These are phyloP conservation scores for Magnaporthiopsis rhizophila DNA, from an alignment of 2,329 filamentous ascomycete genomes.

Conservation along the genomic window DNA sequence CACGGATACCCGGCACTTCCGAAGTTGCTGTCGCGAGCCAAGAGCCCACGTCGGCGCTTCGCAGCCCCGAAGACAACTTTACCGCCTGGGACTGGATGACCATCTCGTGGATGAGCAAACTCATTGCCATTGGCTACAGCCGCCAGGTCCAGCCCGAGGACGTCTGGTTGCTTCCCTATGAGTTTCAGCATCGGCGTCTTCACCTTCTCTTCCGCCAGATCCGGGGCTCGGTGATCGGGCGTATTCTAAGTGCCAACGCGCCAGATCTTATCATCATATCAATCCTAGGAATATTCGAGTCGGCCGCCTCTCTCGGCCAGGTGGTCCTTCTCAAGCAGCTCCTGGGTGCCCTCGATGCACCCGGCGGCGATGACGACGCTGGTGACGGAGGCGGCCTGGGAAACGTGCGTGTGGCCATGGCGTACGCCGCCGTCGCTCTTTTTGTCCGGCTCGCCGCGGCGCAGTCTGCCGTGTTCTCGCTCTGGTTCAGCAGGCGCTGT, in stretches of 20 bases:
- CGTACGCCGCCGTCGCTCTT: constrained; percentile 57
- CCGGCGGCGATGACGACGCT: background rate
- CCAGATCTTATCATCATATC: constrained; percentile 67
- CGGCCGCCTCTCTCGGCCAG: constrained; percentile 44
- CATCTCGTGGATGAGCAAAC: constrained; percentile 71
- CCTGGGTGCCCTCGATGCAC: constrained; percentile 53
- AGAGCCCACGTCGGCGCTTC: constrained; percentile 48
- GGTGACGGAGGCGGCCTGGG: constrained; percentile 15
- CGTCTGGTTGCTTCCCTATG: constrained; percentile 71
- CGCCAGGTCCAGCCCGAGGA: constrained; percentile 68
- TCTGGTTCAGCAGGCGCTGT: constrained; percentile 77
- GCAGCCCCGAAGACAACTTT: constrained; percentile 72
- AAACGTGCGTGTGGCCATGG: constrained; percentile 48
- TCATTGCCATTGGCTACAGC: constrained; percentile 57
- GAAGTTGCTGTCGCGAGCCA: constrained; percentile 7
- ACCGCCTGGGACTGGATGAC: constrained; percentile 78
- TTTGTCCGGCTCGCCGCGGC: constrained; percentile 50
- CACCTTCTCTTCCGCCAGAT: constrained; percentile 69
- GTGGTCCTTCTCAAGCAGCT: constrained; percentile 68
- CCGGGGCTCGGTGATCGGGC: constrained; percentile 60
- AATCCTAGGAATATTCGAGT: constrained; percentile 54
- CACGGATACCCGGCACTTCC: constrained; percentile 31
- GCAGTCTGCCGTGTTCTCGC: constrained; percentile 59
- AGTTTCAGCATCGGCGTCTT: constrained; percentile 72
- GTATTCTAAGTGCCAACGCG: constrained; percentile 68